These are phyloP conservation scores for Pilaira anomala DNA, from an alignment of 192 early-diverging fungal species.

Conservation along the genomic window DNA sequence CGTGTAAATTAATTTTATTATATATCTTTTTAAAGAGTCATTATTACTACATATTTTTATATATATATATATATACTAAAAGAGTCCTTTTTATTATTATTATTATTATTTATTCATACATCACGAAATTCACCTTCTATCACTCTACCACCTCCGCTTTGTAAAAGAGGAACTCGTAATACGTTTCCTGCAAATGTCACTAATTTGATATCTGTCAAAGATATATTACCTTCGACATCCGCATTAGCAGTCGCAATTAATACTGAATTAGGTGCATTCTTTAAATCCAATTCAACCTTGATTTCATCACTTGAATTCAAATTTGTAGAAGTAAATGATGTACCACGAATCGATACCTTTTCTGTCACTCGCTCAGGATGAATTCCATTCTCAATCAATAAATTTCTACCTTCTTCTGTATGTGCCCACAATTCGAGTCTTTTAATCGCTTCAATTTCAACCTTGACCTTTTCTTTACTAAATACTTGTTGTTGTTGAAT, in stretches of 20 bases:
- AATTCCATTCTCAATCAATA: conserved; percentile 7
- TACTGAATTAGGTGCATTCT: not conserved
- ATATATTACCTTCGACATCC: conserved; percentile 1
- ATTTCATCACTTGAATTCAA: not conserved
- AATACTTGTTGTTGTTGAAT: not conserved
- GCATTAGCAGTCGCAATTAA: not conserved
- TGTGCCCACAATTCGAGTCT: not conserved
- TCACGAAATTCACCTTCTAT: conserved; percentile 18
- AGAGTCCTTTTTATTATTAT: not conserved
- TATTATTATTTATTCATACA: conserved; percentile 7
- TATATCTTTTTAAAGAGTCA: too few species aligned
- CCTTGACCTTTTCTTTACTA: conserved; percentile 2
- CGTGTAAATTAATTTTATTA: not conserved
- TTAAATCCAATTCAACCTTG: conserved; percentile 7
- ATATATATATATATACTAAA: not conserved
- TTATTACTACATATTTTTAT: not conserved
- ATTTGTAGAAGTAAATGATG: not conserved
- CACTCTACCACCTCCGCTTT: not conserved
- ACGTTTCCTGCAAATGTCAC: not conserved
- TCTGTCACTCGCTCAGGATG: not conserved
- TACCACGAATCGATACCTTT: not conserved
- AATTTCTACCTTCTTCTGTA: not conserved
- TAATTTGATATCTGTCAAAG: conserved; percentile 2
- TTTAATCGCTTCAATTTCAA: conserved; percentile 1
- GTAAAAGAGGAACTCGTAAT: not conserved